Conservation (phyloP, 768 basidiomycete genomes). For the Termitomyces sp. region DNA sequence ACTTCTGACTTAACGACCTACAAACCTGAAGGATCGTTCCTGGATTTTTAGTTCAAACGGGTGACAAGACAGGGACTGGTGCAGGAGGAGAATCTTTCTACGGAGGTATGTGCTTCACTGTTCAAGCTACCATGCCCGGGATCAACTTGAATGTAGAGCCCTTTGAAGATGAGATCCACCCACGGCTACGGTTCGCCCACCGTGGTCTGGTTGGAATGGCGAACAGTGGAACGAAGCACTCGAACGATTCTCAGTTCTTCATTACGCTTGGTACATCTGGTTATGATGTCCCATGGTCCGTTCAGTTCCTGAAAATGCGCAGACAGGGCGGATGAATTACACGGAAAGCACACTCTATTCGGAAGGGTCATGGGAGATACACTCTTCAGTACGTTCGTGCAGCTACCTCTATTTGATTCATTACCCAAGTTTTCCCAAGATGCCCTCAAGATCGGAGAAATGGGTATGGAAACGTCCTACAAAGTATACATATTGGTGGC, state of each 20-base stretch:
- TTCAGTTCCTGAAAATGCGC: neutral
- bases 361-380: slow-evolving; percentile 89
- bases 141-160: slow-evolving; percentile 47
- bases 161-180: slow-evolving; percentile 93
- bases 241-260: slow-evolving; percentile 94
- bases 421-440: slow-evolving; percentile 38
- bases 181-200: slow-evolving; percentile 82
- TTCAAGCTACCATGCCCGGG: neutral
- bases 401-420: neutral
- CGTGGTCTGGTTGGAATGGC: slow-evolving; percentile 95
- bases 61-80: slow-evolving; percentile 89
- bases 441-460: slow-evolving; percentile 86
- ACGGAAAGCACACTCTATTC: slow-evolving; percentile 93
- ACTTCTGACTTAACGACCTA: neutral
- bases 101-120: slow-evolving; percentile 49
- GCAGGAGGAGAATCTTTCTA: slow-evolving; percentile 93
- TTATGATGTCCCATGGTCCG: neutral
- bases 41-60: slow-evolving; percentile 91
- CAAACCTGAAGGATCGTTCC: slow-evolving; percentile 58
- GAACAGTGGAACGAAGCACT: slow-evolving; percentile 79
- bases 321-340: slow-evolving; percentile 90
- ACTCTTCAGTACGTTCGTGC: slow-evolving; percentile 64
- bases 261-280: slow-evolving; percentile 72
- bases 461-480: slow-evolving; percentile 48
- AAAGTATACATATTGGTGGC: neutral